These are phyloP conservation scores for Polytrichum commune DNA, from an alignment of 225 moss, liverwort and hornwort genomes.

Conservation along the genomic window DNA sequence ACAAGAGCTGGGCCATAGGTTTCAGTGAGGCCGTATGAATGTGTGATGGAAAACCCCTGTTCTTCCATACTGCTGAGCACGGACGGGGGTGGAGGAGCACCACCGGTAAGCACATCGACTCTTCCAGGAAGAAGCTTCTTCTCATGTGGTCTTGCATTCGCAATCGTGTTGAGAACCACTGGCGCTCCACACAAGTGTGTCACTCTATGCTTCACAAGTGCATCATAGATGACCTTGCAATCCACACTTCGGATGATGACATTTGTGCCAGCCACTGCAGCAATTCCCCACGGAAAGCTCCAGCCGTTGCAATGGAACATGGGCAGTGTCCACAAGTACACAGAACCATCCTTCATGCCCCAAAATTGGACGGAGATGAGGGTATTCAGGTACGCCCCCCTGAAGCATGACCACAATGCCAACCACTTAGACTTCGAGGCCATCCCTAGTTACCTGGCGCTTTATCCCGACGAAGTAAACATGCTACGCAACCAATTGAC, in stretches of 20 bases:
- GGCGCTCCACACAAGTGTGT: constrained; percentile 83
- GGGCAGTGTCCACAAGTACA: constrained; percentile 74
- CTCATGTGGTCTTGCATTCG: constrained; percentile 48
- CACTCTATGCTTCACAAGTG: constrained; percentile 46
- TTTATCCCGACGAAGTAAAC: too few species aligned
- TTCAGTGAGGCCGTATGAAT: constrained; percentile 78
- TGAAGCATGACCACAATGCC: constrained; percentile 9
- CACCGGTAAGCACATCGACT: constrained; percentile 63
- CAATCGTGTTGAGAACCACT: constrained; percentile 67
- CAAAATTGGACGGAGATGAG: constrained; percentile 59
- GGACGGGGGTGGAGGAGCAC: constrained; percentile 75
- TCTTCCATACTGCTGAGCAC: constrained; percentile 59
- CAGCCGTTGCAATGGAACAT: constrained; percentile 90
- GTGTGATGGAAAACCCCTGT: constrained; percentile 64
- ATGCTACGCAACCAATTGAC: too few species aligned
- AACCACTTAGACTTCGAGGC: neutral
- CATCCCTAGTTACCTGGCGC: too few species aligned
- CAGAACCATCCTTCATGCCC: constrained; percentile 45
- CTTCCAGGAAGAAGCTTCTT: constrained; percentile 31
- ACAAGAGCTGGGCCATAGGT: constrained; percentile 66
- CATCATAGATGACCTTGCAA: constrained; percentile 38
- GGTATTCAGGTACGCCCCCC: constrained; percentile 70
- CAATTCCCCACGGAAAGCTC: constrained; percentile 75
- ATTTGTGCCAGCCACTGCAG: constrained; percentile 65
- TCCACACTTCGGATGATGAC: constrained; percentile 62